A percentile compares a stretch with the other conserved stretches of the same genome.
Conservation (phyloP, 176 grass and related monocot genomes). For the Paspalum notatum region DNA sequence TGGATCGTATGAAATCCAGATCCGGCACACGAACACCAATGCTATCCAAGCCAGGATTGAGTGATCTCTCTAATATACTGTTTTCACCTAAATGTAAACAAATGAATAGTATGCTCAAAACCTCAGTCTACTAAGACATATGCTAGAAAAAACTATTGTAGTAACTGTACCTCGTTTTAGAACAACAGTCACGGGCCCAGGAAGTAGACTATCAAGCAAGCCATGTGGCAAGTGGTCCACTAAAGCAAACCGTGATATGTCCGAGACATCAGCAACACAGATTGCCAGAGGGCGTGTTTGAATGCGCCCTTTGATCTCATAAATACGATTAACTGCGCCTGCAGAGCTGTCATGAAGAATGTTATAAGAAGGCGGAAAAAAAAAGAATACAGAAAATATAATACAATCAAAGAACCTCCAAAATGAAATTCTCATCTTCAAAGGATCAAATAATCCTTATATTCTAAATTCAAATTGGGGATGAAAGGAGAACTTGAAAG, state of each 20-base stretch:
- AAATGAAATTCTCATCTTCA: conserved; percentile 1
- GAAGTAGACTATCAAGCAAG: conserved; percentile 81
- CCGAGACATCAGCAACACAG: conserved; percentile 84
- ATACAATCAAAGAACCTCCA: not conserved
- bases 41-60: conserved; percentile 88
- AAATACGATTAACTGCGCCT: conserved; percentile 81
- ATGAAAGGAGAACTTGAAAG: conserved; percentile 1
- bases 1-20: conserved; percentile 69
- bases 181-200: conserved; percentile 90
- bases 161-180: conserved; percentile 77
- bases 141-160: not conserved
- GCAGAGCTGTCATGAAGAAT: conserved; percentile 73
- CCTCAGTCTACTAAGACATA: conserved; percentile 22
- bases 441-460: not conserved
- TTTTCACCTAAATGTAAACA: conserved; percentile 50
- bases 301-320: conserved; percentile 90
- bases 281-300: conserved; percentile 85
- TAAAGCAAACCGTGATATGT: conserved; percentile 79
- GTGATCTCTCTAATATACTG: conserved; percentile 76
- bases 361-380: conserved; percentile 36
- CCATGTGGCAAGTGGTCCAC: conserved; percentile 79
- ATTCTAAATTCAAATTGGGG: not conserved
- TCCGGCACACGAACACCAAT: conserved; percentile 86
- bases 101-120: conserved; percentile 21
- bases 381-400: conserved; percentile 38